These are phyloP conservation scores for Dictyostelium capitatum DNA, from an alignment of 78 protist genomes.

Conservation along the genomic window DNA sequence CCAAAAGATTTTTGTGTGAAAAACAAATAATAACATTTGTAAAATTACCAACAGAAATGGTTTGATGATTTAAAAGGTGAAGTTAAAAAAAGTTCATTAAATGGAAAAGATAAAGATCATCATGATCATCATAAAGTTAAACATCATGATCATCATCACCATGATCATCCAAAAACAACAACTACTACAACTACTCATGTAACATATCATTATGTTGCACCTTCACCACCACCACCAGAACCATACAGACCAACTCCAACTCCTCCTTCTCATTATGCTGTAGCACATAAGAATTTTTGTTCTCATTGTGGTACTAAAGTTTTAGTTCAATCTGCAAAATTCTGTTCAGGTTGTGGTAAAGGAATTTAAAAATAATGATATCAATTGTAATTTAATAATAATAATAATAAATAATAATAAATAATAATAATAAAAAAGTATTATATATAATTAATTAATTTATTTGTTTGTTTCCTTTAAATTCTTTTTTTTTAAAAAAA, in stretches of 20 bases:
- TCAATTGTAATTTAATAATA: too few species aligned
- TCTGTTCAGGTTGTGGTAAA: slow-evolving; percentile 16
- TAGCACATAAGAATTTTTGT: not conserved
- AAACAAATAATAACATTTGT: too few species aligned
- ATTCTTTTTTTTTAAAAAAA: too few species aligned
- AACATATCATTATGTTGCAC: not conserved
- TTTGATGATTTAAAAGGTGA: slow-evolving; percentile 11
- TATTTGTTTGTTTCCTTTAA: too few species aligned
- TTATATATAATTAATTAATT: too few species aligned
- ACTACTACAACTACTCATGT: not conserved
- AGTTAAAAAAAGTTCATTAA: not conserved
- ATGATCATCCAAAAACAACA: slow-evolving; percentile 13
- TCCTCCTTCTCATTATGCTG: not conserved
- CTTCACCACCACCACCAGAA: slow-evolving; percentile 1
- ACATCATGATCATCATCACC: not conserved
- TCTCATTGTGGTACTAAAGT: slow-evolving; percentile 1
- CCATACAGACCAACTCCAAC: slow-evolving; percentile 9
- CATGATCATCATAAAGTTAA: not conserved
- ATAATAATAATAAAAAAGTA: too few species aligned
- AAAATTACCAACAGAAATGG: not conserved
- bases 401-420: too few species aligned
- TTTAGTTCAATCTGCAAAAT: not conserved
- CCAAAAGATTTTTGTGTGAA: not conserved
- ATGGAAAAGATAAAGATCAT: not conserved
- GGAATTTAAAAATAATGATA: not conserved